A percentile compares a stretch with the other conserved stretches of the same genome.
Conservation (phyloP, 2,329 filamentous ascomycete genomes). For the Westerdykella ornata region DNA sequence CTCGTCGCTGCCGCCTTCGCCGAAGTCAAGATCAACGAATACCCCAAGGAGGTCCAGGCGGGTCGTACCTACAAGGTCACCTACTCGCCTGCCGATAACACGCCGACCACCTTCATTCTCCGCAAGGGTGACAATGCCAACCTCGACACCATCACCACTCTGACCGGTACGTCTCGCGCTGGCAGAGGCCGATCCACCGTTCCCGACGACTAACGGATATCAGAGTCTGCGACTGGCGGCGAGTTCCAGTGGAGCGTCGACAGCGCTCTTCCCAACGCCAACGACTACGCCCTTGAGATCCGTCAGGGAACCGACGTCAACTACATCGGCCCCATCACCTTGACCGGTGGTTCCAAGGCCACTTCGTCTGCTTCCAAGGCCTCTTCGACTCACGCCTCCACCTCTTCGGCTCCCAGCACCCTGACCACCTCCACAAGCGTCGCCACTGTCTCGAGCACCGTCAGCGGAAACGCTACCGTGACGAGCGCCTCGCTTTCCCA, state of each 20-base stretch:
- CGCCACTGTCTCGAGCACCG: conserved; percentile 1
- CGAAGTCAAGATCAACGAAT: conserved; percentile 46
- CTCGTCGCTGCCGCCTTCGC: conserved; percentile 34
- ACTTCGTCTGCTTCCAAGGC: not conserved
- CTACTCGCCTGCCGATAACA: conserved; percentile 41
- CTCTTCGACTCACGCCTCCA: not conserved
- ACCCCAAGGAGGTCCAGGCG: conserved; percentile 43
- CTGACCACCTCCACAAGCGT: conserved; percentile 1
- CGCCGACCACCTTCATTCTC: conserved; percentile 51
- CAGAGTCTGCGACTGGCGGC: conserved; percentile 41
- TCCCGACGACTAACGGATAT: conserved; percentile 9
- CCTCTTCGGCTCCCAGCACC: not conserved
- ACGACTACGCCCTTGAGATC: conserved; percentile 56
- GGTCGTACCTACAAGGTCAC: conserved; percentile 46
- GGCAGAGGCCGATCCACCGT: not conserved
- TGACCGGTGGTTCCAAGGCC: conserved; percentile 29
- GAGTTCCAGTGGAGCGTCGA: conserved; percentile 48
- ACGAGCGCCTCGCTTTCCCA: conserved; percentile 19
- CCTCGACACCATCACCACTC: conserved; percentile 45
- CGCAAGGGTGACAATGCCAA: conserved; percentile 47
- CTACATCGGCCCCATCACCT: conserved; percentile 49
- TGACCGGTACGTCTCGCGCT: conserved; percentile 41
- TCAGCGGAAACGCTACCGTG: conserved; percentile 24
- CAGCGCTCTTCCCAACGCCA: conserved; percentile 37
- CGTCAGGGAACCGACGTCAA: conserved; percentile 47